Conservation (phyloP, 345 rosid species). For the Arabidopsis arenosa region DNA sequence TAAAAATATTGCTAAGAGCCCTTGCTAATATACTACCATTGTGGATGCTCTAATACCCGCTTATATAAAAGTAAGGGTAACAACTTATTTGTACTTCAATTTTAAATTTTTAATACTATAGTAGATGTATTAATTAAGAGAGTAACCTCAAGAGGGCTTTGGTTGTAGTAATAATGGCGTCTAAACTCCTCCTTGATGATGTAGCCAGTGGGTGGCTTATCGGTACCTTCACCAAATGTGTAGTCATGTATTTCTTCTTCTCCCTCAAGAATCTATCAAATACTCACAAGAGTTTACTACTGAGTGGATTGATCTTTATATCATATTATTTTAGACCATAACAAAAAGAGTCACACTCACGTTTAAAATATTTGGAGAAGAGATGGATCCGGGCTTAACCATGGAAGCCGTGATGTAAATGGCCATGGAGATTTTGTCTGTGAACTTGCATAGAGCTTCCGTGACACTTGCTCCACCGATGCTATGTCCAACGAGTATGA, state of each 20-base stretch:
- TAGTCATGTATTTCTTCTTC: slow-evolving; percentile 30
- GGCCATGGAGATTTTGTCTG: slow-evolving; percentile 48
- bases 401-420: slow-evolving; percentile 52
- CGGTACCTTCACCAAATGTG: slow-evolving; percentile 42
- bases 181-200: slow-evolving; percentile 37
- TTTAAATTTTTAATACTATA: too few relatives aligned
- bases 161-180: slow-evolving; percentile 36
- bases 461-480: slow-evolving; percentile 52
- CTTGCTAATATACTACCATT: too few relatives aligned
- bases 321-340: too few relatives aligned
- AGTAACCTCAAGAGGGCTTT: slow-evolving; percentile 52
- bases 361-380: background rate
- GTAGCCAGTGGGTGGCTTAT: slow-evolving; percentile 48
- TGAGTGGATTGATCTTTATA: background rate
- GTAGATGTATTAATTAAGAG: background rate
- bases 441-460: slow-evolving; percentile 48
- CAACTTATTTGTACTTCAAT: too few relatives aligned
- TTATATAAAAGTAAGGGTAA: too few relatives aligned
- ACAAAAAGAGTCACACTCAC: slow-evolving; percentile 25
- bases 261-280: background rate
- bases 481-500: slow-evolving; percentile 55
- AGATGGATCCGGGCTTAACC: slow-evolving; percentile 47
- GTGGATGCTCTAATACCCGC: too few relatives aligned
- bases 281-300: background rate
- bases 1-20: too few relatives aligned